Percentiles rank a stretch among this genome's conserved stretches.
Evolutionary conservation across 1,139 yeast genomes (phyloP).

Genomic region (Eremothecium cymbalariae): DNA sequence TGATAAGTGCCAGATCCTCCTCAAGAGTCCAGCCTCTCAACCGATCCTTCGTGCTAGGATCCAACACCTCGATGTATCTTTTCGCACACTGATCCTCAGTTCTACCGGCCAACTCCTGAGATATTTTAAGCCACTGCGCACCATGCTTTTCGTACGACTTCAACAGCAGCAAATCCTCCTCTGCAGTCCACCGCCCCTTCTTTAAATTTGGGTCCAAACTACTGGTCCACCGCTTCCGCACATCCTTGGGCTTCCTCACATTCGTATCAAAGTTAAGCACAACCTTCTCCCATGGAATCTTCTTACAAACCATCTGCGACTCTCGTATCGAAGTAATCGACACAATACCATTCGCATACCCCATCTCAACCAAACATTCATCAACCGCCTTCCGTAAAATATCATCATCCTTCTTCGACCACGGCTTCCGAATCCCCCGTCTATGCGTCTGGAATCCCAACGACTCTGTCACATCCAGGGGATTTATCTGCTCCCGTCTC

Average conservation of each 20-base stretch:
- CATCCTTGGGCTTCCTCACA: slow-evolving; percentile 55
- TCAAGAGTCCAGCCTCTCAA: slow-evolving; percentile 71
- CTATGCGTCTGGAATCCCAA: slow-evolving; percentile 71
- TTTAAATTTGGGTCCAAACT: slow-evolving; percentile 74
- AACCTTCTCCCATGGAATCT: slow-evolving; percentile 56
- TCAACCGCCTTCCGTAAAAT: slow-evolving; percentile 38
- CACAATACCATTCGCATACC: slow-evolving; percentile 30
- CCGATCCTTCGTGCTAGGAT: slow-evolving; percentile 68
- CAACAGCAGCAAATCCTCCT: slow-evolving; percentile 62
- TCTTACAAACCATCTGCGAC: slow-evolving; percentile 24
- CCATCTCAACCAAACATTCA: slow-evolving; percentile 28
- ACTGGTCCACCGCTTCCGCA: slow-evolving; percentile 68
- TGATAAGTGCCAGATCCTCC: slow-evolving; percentile 64
- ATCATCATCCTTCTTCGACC: slow-evolving; percentile 61
- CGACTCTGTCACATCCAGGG: slow-evolving; percentile 60
- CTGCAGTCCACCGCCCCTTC: slow-evolving; percentile 85
- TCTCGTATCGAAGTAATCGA: slow-evolving; percentile 27
- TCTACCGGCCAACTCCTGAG: slow-evolving; percentile 67
- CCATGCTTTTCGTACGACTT: slow-evolving; percentile 64
- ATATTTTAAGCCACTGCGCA: slow-evolving; percentile 79
- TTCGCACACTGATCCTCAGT: slow-evolving; percentile 96
- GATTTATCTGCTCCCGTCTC: slow-evolving; percentile 42
- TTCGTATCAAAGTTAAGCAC: slow-evolving; percentile 37
- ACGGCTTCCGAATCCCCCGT: slow-evolving; percentile 52
- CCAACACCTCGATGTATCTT: slow-evolving; percentile 79